These are phyloP conservation scores for Candida broadrunensis DNA, from an alignment of 805 yeast genomes.

Conservation along the genomic window DNA sequence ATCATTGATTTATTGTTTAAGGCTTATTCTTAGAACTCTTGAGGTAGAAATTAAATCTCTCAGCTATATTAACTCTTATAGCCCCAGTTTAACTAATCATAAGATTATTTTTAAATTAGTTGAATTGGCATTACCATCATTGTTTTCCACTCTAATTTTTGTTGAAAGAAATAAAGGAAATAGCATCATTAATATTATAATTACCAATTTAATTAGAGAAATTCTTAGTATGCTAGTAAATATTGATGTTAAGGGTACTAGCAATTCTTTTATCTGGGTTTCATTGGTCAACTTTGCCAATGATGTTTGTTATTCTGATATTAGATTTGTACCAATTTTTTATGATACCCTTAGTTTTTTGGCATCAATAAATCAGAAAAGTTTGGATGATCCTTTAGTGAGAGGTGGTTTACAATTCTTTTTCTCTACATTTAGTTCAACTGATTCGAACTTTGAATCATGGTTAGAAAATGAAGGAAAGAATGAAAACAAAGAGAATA, in stretches of 20 bases:
- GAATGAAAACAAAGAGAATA: background rate
- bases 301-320: slow-evolving; percentile 27
- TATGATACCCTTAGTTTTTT: slow-evolving; percentile 16
- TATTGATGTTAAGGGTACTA: slow-evolving; percentile 5
- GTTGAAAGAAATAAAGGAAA: slow-evolving; percentile 3
- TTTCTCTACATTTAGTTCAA: slow-evolving; percentile 15
- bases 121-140: slow-evolving; percentile 15
- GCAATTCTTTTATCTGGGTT: slow-evolving; percentile 22
- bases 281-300: slow-evolving; percentile 25
- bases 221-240: slow-evolving; percentile 8
- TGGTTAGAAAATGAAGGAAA: background rate
- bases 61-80: slow-evolving; percentile 3
- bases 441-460: slow-evolving; percentile 3
- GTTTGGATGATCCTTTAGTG: slow-evolving; percentile 15
- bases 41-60: slow-evolving; percentile 15
- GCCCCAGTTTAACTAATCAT: slow-evolving; percentile 6
- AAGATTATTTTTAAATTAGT: slow-evolving; percentile 10
- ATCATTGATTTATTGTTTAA: slow-evolving; percentile 2
- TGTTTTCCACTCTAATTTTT: slow-evolving; percentile 11
- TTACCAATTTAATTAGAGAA: slow-evolving; percentile 2
- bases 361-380: slow-evolving; percentile 6
- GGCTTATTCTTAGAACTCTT: slow-evolving; percentile 6
- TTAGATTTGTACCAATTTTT: slow-evolving; percentile 16
- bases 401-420: slow-evolving; percentile 21
- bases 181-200: background rate